A percentile compares a stretch with the other conserved stretches of the same genome.
Conservation (phyloP, 2,329 filamentous ascomycete genomes). For the Elsinoe fawcettii region DNA sequence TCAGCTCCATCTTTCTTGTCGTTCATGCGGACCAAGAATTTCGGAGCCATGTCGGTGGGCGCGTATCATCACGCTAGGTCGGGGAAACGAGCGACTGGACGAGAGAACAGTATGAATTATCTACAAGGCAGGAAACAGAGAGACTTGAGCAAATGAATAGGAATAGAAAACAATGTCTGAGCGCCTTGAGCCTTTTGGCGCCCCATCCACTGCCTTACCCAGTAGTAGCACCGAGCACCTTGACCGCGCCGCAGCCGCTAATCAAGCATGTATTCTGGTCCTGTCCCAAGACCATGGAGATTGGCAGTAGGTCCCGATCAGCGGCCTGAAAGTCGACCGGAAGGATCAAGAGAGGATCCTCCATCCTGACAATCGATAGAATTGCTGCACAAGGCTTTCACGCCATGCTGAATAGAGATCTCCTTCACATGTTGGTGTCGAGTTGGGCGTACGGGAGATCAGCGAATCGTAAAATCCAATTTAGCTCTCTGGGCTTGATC, state of each 20-base stretch:
- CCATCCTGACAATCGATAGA: neutral
- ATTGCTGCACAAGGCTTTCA: conserved; percentile 1
- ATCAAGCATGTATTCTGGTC: conserved; percentile 2
- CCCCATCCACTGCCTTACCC: conserved; percentile 7
- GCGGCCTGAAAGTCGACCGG: neutral
- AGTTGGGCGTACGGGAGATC: conserved; percentile 5
- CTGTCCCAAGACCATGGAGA: neutral
- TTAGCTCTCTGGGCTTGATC: conserved; percentile 2
- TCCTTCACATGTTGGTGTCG: neutral
- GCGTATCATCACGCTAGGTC: conserved; percentile 1
- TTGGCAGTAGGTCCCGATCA: neutral
- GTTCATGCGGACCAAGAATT: conserved; percentile 12
- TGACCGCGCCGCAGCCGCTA: conserved; percentile 5
- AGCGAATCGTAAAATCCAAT: conserved; percentile 2
- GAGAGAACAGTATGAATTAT: neutral
- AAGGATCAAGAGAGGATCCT: neutral
- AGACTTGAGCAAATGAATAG: conserved; percentile 5
- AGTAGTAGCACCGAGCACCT: neutral
- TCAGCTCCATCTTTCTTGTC: conserved; percentile 6
- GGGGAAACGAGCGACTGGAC: neutral
- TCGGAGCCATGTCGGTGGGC: conserved; percentile 8
- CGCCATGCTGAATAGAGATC: neutral
- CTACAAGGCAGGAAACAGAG: neutral
- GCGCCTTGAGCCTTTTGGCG: conserved; percentile 11
- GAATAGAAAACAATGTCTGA: neutral